Percentiles rank a stretch among this genome's conserved stretches.
These are phyloP conservation scores for Xenoacremonium recifei DNA, from an alignment of 2,329 filamentous ascomycete genomes.

Conservation along the genomic window DNA sequence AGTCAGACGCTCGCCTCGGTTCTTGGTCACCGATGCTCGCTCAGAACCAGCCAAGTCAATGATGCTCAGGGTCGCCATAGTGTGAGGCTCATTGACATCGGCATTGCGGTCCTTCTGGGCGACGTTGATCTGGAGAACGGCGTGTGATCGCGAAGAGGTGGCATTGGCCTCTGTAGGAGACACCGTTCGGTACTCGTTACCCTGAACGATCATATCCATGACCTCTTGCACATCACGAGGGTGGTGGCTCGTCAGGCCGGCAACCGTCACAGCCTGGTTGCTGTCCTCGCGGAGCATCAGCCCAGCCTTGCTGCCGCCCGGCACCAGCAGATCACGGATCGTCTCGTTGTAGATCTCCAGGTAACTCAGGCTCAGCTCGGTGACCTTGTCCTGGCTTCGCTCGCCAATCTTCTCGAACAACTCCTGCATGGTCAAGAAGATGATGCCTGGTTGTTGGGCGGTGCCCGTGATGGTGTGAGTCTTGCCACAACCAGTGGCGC, in stretches of 20 bases:
- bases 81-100: conserved; percentile 88
- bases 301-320: conserved; percentile 76
- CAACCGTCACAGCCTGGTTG: conserved; percentile 87
- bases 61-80: conserved; percentile 96
- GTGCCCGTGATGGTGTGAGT: conserved; percentile 97
- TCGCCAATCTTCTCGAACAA: conserved; percentile 96
- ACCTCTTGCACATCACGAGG: conserved; percentile 92
- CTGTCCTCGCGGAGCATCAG: conserved; percentile 93
- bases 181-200: conserved; percentile 92
- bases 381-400: conserved; percentile 78
- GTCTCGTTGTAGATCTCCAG: conserved; percentile 99
- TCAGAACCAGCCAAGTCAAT: conserved; percentile 97
- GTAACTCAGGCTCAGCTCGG: conserved; percentile 90
- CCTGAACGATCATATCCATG: conserved; percentile 98
- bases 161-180: conserved; percentile 97
- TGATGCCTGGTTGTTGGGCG: conserved; percentile 89
- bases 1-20: conserved; percentile 83
- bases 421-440: conserved; percentile 99
- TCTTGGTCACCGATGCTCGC: conserved; percentile 93
- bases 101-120: conserved; percentile 93
- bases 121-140: conserved; percentile 95
- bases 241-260: conserved; percentile 86
- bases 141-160: conserved; percentile 94
- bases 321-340: conserved; percentile 90
- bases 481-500: conserved; percentile 96